Evolutionary conservation across 2,329 filamentous ascomycete species (phyloP).

Genomic region (Aspergillus quadrilineatus): DNA sequence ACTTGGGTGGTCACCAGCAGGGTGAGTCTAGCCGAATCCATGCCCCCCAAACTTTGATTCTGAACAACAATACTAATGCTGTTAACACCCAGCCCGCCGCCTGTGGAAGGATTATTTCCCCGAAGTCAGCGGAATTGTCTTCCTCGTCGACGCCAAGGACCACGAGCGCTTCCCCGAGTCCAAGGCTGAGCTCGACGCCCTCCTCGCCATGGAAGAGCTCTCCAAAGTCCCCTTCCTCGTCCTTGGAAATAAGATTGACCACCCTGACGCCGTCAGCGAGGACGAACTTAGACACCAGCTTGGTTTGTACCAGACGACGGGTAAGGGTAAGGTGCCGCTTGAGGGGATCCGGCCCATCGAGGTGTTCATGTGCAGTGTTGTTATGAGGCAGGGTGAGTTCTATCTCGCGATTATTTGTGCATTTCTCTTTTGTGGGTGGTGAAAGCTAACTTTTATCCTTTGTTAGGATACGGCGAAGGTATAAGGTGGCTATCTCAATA

Average conservation of each 20-base stretch:
- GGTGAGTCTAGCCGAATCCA: constrained; percentile 51
- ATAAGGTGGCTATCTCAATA: constrained; percentile 94
- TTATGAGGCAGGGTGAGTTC: constrained; percentile 83
- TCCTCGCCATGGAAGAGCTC: constrained; percentile 95
- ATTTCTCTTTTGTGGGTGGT: background rate
- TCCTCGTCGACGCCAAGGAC: constrained; percentile 97
- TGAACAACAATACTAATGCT: background rate
- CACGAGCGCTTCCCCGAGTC: constrained; percentile 90
- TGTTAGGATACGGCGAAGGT: constrained; percentile 74
- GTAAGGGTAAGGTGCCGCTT: constrained; percentile 89
- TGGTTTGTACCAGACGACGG: constrained; percentile 92
- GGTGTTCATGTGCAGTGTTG: constrained; percentile 98
- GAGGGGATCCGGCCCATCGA: constrained; percentile 94
- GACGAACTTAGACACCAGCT: constrained; percentile 90
- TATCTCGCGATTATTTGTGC: background rate
- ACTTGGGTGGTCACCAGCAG: constrained; percentile 91
- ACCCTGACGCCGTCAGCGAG: constrained; percentile 91
- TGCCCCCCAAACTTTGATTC: background rate
- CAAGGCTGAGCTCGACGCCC: constrained; percentile 94
- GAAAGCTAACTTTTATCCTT: constrained; percentile 10
- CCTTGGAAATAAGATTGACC: constrained; percentile 99
- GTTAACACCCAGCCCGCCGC: constrained; percentile 61
- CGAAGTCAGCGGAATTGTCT: constrained; percentile 93
- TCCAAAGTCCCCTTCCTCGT: constrained; percentile 93
- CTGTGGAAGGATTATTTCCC: constrained; percentile 98